Percentiles rank a stretch among this genome's conserved stretches.
These are phyloP conservation scores for Colletotrichum caudatum DNA, from an alignment of 2,329 filamentous ascomycete species.

Conservation along the genomic window DNA sequence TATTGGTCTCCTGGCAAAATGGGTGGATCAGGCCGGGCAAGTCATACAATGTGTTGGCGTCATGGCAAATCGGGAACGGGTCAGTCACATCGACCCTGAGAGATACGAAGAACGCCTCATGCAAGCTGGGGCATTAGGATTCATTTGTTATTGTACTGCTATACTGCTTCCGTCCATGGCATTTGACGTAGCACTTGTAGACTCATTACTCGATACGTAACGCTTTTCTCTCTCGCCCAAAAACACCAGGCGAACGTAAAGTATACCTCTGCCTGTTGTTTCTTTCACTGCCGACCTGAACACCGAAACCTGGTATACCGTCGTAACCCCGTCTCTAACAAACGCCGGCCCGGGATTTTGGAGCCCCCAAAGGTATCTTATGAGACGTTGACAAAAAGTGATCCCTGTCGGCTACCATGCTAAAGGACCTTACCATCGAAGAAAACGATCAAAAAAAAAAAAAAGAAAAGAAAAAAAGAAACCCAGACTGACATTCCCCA, in stretches of 20 bases:
- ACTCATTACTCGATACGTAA: conserved; percentile 1
- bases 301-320: conserved; percentile 18
- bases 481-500: background rate
- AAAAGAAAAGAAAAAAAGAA: background rate
- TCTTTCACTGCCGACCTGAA: conserved; percentile 6
- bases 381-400: conserved; percentile 6
- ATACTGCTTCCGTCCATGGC: background rate
- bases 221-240: background rate
- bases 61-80: background rate
- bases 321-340: conserved; percentile 11
- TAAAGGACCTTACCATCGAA: background rate
- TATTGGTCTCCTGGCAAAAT: background rate
- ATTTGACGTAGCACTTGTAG: background rate
- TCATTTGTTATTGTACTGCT: background rate
- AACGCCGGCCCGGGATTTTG: conserved; percentile 16
- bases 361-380: conserved; percentile 20
- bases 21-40: background rate
- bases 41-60: background rate
- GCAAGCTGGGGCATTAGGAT: background rate
- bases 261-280: background rate
- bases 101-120: background rate
- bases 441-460: background rate
- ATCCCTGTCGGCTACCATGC: background rate
- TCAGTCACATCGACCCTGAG: background rate
- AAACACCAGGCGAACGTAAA: background rate